These are phyloP conservation scores for Monosporascus cannonballus DNA, from an alignment of 2,329 filamentous ascomycete species.

Conservation along the genomic window DNA sequence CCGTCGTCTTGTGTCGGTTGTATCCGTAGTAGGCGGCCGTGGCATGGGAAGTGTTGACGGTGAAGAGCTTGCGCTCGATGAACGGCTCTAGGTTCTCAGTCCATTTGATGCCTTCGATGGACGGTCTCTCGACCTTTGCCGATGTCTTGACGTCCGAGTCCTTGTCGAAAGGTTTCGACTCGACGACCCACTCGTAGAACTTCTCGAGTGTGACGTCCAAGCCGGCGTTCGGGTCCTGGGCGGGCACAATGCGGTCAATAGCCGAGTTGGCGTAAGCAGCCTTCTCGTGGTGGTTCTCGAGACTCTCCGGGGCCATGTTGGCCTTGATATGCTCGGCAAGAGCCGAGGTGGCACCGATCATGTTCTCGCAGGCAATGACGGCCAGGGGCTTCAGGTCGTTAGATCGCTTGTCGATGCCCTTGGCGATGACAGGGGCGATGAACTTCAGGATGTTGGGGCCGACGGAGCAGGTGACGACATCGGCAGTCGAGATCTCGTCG, in stretches of 20 bases:
- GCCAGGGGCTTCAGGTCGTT: conserved; percentile 61
- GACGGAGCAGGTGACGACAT: conserved; percentile 93
- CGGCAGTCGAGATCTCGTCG: conserved; percentile 78
- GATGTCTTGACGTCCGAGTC: conserved; percentile 24
- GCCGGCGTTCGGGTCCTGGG: conserved; percentile 72
- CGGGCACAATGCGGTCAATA: conserved; percentile 96
- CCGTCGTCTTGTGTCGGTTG: conserved; percentile 76
- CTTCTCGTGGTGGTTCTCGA: conserved; percentile 63
- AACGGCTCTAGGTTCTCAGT: conserved; percentile 87
- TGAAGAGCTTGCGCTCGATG: conserved; percentile 99
- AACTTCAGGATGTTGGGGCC: conserved; percentile 95
- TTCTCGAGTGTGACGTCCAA: conserved; percentile 94
- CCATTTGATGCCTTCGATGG: conserved; percentile 86
- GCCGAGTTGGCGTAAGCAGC: conserved; percentile 95
- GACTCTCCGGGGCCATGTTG: conserved; percentile 63
- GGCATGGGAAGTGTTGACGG: conserved; percentile 96
- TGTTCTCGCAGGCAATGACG: conserved; percentile 97
- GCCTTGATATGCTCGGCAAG: conserved; percentile 76
- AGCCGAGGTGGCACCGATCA: conserved; percentile 87
- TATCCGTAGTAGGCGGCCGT: conserved; percentile 95
- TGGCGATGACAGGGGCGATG: conserved; percentile 91
- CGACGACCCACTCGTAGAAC: conserved; percentile 99
- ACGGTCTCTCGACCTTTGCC: conserved; percentile 47
- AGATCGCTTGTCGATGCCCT: conserved; percentile 79
- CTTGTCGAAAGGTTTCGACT: conserved; percentile 75